Base-by-base conservation (phyloP, 1,139 yeast species). In the Hansenula lynferdii region DNA sequence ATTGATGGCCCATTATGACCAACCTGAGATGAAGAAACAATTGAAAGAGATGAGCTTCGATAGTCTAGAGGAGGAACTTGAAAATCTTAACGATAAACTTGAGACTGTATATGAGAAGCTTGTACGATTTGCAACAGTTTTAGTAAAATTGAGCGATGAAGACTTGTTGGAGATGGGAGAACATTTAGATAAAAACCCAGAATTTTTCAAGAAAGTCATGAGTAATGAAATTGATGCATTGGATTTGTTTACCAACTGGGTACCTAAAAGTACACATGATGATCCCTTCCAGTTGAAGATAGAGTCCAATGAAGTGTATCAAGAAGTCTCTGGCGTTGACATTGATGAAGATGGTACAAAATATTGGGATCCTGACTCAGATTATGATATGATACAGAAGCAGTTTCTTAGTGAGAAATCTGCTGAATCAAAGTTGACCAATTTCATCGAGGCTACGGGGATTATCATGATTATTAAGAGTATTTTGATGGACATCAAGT, bases 401-500 rank as follows among this genome's bases (percentile, higher is more conserved):
- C 10, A 26, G 6, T 20, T 27, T 5, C 4, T 25, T 2, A 25
- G 16, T 6, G 17, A 6, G 8, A 8, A 14, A 18, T 2, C 23
- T 18, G 18, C 38, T 4, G 23, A 28, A 10, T 5, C 25, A 7
- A 37, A 37, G n/a, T 16, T 32, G 7, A 16, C 27, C n/a, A 31
- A 26, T 3, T 3, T 37, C 12, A 20, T 46, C 6, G 42, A 44
- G 32, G 39, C 45, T 31, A 39, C 41, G 37, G 44, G 44, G 6
- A 27, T 44, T 15, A 12, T 45, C 10, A 27, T 35, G 3, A 28
- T 37, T 5, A 19, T 34, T 15, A 42, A 41, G 33, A 40, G 34
- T 24, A 34, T 42, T n/a, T 15, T 42, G 16, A 44, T 40, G 20
- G 42, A 36, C 23, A 36, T 44, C 28, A 47, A 42, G 33, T 40